Conservation (phyloP, 2,329 filamentous ascomycete genomes). For the Coniella lustricola region DNA sequence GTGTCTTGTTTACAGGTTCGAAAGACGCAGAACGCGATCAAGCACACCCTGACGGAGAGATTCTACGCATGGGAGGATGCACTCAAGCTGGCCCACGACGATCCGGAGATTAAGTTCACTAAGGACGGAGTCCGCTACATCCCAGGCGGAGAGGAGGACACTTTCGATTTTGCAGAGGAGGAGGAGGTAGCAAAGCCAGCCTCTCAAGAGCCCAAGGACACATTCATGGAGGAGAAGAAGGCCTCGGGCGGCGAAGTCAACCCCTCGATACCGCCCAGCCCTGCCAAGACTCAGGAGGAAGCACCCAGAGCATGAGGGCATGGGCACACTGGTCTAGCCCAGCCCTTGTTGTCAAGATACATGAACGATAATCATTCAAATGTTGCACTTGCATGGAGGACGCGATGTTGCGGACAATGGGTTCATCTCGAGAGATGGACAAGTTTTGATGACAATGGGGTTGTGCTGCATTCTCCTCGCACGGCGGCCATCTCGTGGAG, state of each 20-base stretch:
- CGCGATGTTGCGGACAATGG: too few species aligned
- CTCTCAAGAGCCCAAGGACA: too few species aligned
- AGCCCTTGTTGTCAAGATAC: too few species aligned
- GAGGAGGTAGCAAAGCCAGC: background rate
- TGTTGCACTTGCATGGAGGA: background rate
- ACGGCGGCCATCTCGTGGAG: too few species aligned
- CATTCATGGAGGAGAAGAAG: slow-evolving; percentile 12
- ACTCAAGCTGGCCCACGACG: slow-evolving; percentile 53
- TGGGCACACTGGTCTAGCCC: too few species aligned
- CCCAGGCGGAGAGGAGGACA: slow-evolving; percentile 27
- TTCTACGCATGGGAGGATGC: slow-evolving; percentile 85
- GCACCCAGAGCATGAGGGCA: slow-evolving; percentile 10
- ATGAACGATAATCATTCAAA: background rate
- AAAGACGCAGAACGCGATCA: slow-evolving; percentile 74
- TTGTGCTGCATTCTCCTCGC: too few species aligned
- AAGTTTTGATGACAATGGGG: background rate
- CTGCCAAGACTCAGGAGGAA: slow-evolving; percentile 10
- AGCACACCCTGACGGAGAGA: slow-evolving; percentile 77
- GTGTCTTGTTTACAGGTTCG: slow-evolving; percentile 48
- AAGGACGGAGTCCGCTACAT: background rate
- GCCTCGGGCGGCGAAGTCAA: slow-evolving; percentile 13
- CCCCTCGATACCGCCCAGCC: slow-evolving; percentile 10
- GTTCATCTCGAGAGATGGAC: background rate
- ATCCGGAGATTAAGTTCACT: slow-evolving; percentile 55
- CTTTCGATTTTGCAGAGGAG: slow-evolving; percentile 7